Percentiles rank a stretch among this genome's conserved stretches.
Evolutionary conservation across 345 rosid genomes (phyloP).

Genomic region (Boechera stricta): DNA sequence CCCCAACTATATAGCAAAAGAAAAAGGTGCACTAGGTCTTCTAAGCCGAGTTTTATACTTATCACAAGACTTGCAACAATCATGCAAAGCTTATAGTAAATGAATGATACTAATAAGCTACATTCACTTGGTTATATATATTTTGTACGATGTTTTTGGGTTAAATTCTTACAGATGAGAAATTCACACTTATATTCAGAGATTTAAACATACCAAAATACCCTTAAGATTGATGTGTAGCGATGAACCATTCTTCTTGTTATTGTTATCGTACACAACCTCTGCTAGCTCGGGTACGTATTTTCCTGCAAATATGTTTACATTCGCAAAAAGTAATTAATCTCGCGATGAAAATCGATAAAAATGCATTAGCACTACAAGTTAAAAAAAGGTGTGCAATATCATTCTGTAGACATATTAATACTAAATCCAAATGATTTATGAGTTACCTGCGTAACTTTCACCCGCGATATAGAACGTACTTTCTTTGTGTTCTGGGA

Average conservation of each 20-base stretch:
- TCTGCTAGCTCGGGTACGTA: conserved; percentile 87
- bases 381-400: background rate
- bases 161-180: background rate
- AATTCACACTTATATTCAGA: background rate
- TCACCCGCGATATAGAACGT: conserved; percentile 90
- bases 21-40: background rate
- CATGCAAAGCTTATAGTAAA: background rate
- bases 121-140: background rate
- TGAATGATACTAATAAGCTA: background rate
- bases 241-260: conserved; percentile 62
- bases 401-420: background rate
- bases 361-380: background rate
- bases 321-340: background rate
- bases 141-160: background rate
- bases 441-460: conserved; percentile 82
- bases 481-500: conserved; percentile 62
- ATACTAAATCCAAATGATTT: background rate
- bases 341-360: background rate
- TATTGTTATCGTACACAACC: conserved; percentile 54
- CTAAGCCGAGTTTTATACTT: background rate
- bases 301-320: conserved; percentile 57
- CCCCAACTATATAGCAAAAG: conserved; percentile 62
- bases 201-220: conserved; percentile 62
- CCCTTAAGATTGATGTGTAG: conserved; percentile 75
- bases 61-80: background rate